These are phyloP conservation scores for Zygosaccharomyces rouxii DNA, from an alignment of 805 yeast genomes.

Conservation along the genomic window DNA sequence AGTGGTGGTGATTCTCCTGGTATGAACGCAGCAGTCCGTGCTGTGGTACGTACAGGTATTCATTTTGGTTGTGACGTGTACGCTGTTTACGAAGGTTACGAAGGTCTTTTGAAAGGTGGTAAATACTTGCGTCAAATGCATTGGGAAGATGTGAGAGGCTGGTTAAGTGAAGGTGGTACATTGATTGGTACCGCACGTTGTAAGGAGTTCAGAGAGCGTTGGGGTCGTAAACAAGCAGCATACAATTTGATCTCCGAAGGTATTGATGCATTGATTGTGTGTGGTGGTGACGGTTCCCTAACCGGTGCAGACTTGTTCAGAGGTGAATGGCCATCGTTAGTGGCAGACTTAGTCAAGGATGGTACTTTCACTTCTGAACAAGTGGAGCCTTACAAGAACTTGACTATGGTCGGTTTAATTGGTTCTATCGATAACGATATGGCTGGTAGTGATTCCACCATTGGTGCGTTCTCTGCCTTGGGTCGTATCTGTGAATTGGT, in stretches of 20 bases:
- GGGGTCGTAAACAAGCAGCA: conserved; percentile 80
- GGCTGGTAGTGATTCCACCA: conserved; percentile 94
- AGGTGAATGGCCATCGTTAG: conserved; percentile 87
- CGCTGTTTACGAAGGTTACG: conserved; percentile 92
- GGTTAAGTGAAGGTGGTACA: conserved; percentile 90
- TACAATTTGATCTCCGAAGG: conserved; percentile 80
- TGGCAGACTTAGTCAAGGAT: conserved; percentile 60
- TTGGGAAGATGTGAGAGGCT: conserved; percentile 96
- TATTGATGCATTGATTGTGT: conserved; percentile 89
- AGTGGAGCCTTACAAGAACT: conserved; percentile 56
- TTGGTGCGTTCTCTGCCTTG: conserved; percentile 92
- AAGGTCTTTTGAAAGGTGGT: conserved; percentile 88
- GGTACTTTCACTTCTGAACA: conserved; percentile 56
- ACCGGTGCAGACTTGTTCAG: conserved; percentile 97
- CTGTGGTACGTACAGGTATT: conserved; percentile 91
- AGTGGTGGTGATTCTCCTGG: conserved; percentile 99
- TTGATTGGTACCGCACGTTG: conserved; percentile 95
- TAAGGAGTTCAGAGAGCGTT: conserved; percentile 74
- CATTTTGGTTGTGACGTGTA: conserved; percentile 82
- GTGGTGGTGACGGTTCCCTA: conserved; percentile 98
- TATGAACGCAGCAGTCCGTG: conserved; percentile 94
- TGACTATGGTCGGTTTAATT: conserved; percentile 89
- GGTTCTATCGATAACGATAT: conserved; percentile 98
- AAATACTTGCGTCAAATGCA: conserved; percentile 66
- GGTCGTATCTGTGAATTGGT: conserved; percentile 91